Percentiles rank a stretch among this genome's conserved stretches.
These are phyloP conservation scores for Gamsiella multidivaricata DNA, from an alignment of 192 early-diverging fungal genomes.

Conservation along the genomic window DNA sequence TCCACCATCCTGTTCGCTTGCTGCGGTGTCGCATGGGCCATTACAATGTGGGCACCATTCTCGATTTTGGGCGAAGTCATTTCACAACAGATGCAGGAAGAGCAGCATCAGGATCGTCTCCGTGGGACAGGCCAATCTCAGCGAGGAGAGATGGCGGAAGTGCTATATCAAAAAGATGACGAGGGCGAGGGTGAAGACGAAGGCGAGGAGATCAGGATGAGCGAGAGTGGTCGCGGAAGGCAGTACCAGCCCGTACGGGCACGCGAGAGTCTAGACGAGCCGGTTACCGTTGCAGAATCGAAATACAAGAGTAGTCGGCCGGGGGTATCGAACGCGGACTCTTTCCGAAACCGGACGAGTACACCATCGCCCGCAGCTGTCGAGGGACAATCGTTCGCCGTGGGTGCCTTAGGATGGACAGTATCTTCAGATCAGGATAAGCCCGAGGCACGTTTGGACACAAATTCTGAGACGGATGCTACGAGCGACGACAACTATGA, in stretches of 20 bases:
- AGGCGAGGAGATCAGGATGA: conserved; percentile 28
- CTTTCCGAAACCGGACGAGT: conserved; percentile 3
- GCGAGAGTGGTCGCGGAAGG: conserved; percentile 5
- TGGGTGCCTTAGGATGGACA: neutral
- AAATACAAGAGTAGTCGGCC: neutral
- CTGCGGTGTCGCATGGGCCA: conserved; percentile 88
- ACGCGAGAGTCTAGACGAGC: conserved; percentile 34
- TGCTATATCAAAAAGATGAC: conserved; percentile 14
- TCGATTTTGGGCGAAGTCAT: conserved; percentile 87
- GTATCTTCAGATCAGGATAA: neutral
- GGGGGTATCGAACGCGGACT: neutral
- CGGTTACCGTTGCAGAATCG: neutral
- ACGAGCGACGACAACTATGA: neutral
- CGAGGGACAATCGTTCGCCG: neutral
- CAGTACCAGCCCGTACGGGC: conserved; percentile 22
- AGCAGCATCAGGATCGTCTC: conserved; percentile 13
- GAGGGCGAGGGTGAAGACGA: conserved; percentile 36
- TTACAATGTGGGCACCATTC: conserved; percentile 93
- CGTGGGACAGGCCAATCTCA: neutral
- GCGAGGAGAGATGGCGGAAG: conserved; percentile 1
- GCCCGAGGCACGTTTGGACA: neutral
- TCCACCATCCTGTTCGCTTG: conserved; percentile 78
- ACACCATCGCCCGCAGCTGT: conserved; percentile 13
- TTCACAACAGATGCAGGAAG: conserved; percentile 53
- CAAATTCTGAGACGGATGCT: conserved; percentile 14